Conservation (phyloP, 768 basidiomycete species). For the Calocera viscosa region DNA sequence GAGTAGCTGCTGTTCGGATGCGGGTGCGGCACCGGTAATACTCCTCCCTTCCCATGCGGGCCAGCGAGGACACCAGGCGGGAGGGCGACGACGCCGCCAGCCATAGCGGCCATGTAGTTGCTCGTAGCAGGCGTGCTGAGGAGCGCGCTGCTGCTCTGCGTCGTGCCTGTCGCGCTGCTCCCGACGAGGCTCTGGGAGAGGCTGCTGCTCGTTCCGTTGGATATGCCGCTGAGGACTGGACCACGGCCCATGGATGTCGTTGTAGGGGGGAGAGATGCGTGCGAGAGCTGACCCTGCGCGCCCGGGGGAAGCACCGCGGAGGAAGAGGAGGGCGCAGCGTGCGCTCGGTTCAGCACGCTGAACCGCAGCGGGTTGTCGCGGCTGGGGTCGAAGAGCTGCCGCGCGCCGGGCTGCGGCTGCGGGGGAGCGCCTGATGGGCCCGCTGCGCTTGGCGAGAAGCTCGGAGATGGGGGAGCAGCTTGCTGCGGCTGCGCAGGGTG, state of each 20-base stretch:
- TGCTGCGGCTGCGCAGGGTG: not conserved
- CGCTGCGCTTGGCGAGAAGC: not conserved
- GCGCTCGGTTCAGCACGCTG: constrained; percentile 41
- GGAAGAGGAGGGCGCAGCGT: constrained; percentile 43
- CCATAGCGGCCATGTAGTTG: not conserved
- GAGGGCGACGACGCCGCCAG: not conserved
- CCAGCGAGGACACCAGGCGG: not conserved
- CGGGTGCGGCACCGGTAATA: not conserved
- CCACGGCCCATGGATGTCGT: constrained; percentile 60
- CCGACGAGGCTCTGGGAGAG: constrained; percentile 16
- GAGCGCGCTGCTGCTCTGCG: not conserved
- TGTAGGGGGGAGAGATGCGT: constrained; percentile 13
- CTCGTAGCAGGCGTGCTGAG: not conserved
- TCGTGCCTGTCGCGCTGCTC: not conserved
- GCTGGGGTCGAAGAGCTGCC: constrained; percentile 80
- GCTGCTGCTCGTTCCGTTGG: constrained; percentile 14
- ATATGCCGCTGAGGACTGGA: constrained; percentile 24
- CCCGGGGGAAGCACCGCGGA: constrained; percentile 33
- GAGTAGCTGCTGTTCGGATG: not conserved
- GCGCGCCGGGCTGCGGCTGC: constrained; percentile 23
- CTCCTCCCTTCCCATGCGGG: not conserved
- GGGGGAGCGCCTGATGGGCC: constrained; percentile 27
- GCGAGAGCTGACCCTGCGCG: too few relatives aligned
- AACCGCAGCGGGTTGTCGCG: constrained; percentile 88
- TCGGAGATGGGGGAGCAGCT: not conserved